Evolutionary conservation across 352 stramenopile genomes (phyloP).

Genomic region (Globisporangium cylindrosporum): DNA sequence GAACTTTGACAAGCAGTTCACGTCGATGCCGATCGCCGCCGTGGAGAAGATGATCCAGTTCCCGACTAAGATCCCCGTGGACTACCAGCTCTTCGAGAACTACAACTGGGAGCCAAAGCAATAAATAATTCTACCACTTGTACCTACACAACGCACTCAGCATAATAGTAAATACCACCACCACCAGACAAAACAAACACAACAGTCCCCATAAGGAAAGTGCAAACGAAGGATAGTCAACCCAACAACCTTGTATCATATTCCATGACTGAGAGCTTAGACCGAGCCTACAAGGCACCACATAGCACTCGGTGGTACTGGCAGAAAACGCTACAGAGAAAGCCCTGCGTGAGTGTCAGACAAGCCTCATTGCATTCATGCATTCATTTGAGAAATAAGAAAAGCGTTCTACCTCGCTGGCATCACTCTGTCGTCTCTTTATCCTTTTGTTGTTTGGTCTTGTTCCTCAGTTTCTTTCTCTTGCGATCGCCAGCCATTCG

Average conservation of each 20-base stretch:
- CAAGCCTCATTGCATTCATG: neutral
- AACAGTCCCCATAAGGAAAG: neutral
- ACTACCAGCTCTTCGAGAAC: constrained; percentile 85
- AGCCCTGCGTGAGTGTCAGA: neutral
- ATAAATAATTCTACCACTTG: neutral
- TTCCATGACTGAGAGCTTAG: neutral
- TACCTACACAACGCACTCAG: neutral
- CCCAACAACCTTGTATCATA: neutral
- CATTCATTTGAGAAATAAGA: neutral
- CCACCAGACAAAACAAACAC: neutral
- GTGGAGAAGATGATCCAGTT: constrained; percentile 81
- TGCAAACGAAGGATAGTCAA: neutral
- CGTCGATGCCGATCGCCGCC: constrained; percentile 63
- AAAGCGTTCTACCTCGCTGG: neutral
- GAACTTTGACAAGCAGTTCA: constrained; percentile 89
- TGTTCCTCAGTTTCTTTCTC: neutral
- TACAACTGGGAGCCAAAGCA: constrained; percentile 77
- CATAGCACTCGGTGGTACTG: neutral
- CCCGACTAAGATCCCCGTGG: constrained; percentile 68
- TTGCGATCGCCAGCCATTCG: neutral
- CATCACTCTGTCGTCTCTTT: neutral
- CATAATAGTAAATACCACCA: neutral
- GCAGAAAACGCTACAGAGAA: neutral
- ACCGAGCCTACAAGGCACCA: neutral
- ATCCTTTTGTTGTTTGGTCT: neutral